phyloP scores from a whole-genome alignment of 805 yeast genomes.

The Teunomyces pallodes region DNA sequence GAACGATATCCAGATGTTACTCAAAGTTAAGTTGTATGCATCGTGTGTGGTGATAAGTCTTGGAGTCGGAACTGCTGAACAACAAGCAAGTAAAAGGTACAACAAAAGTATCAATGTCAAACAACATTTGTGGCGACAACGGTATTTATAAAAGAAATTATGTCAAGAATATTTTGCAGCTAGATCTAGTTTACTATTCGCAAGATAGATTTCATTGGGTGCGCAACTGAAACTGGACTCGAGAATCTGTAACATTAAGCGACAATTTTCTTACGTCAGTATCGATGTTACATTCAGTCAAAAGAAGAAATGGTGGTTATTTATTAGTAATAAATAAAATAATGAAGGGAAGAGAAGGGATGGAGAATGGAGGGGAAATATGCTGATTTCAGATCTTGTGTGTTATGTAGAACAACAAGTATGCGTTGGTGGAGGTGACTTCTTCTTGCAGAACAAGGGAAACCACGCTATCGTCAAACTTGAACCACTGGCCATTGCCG shows the following conservation, averaged over 20 bases:
- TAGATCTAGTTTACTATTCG: neutral
- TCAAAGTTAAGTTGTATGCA: conserved; percentile 9
- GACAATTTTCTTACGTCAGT: neutral
- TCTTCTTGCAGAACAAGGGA: conserved; percentile 61
- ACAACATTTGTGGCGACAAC: neutral
- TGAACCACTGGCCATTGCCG: conserved; percentile 79
- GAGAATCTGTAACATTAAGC: neutral
- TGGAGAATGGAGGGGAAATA: neutral
- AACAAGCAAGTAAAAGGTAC: neutral
- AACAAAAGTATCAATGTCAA: neutral
- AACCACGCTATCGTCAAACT: conserved; percentile 86
- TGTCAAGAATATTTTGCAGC: neutral
- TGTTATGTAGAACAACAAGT: conserved; percentile 68
- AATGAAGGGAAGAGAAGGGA: neutral
- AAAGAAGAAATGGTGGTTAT: neutral
- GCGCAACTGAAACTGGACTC: neutral
- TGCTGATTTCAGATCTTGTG: conserved; percentile 31
- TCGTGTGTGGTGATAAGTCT: neutral
- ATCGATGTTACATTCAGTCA: neutral
- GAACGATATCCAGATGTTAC: conserved; percentile 16
- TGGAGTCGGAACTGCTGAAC: neutral
- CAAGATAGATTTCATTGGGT: neutral
- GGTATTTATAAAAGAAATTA: no score
- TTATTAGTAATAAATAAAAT: neutral
- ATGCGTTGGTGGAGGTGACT: conserved; percentile 73